Evolutionary conservation across 345 rosid genomes (phyloP), one percentile per base, ranked within the genome.

Genomic region (Passiflora organensis): DNA sequence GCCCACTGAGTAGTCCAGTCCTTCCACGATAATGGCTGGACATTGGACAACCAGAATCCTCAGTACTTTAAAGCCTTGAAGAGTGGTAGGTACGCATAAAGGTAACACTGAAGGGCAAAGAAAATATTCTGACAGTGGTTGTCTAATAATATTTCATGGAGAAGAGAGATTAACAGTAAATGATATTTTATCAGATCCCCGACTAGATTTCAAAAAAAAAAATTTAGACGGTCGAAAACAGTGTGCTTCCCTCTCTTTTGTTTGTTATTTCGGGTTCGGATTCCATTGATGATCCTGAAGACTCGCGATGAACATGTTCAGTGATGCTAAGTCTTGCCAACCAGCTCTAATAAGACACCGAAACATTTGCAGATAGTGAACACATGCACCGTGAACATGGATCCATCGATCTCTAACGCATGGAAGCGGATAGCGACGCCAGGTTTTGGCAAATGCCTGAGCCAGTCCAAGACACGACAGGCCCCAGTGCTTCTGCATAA

Each of bases 261-360:
- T n/a, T n/a, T n/a, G n/a, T n/a, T n/a, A n/a, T n/a, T n/a, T n/a
- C n/a, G n/a, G n/a, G n/a, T n/a, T n/a, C n/a, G n/a, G n/a, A n/a
- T n/a, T n/a, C n/a, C n/a, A n/a, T n/a, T n/a, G n/a, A n/a, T n/a
- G n/a, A n/a, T n/a, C 23, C 58, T 49, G 25, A 2, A 42, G 15
- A 19, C 12, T 13, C 32, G 3, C 0, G 57, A 67, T 69, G 64
- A 51, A 65, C 36, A 55, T 15, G 59, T 76, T 70, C 71, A 72
- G 76, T 68, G 76, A 72, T 32, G 55, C 6, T 75, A 64, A 46
- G 71, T 71, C 69, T 50, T 43, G 46, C 68, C 75, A 68, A 70
- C 78, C 72, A 64, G 53, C 14, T 36, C 13, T 19, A 59, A 39
- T 63, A 14, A 61, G 39, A 51, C 22, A 57, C 61, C 24, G 9